Evolutionary conservation across 805 yeast genomes (phyloP), one percentile per base, ranked within the genome.

Genomic region (Ascoidea rubescens): DNA sequence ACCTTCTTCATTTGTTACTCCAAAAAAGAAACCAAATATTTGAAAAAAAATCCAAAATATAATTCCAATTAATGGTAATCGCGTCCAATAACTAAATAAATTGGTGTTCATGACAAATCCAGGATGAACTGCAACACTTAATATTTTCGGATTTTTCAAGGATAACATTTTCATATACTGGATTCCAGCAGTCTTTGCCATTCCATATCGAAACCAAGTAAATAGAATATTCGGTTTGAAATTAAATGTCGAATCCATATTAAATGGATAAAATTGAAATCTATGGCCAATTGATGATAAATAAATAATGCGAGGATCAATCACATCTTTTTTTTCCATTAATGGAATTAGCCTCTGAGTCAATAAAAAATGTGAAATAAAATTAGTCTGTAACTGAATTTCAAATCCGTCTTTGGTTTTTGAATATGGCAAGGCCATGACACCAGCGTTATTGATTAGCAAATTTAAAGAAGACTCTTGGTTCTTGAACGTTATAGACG

Each of bases 81-180:
- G 68, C 1, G 91, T 85, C 81, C 89, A 84, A 62, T 84, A 85
- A 48, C 83, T 71, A 62, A 84, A 84, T 48, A 84, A 64, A 57
- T 83, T 82, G 1, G 96, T 82, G 59, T 81, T 80, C 85, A 87
- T 82, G n/a, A 86, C 87, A 57, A 86, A 74, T 0, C 96, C 96
- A 0, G 96, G 96, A 60, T 87, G 90, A 3, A 86, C 85, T 1
- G 87, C 73, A 44, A 78, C 64, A 53, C 82, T 79, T 45, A 81
- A 63, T 7, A 87, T 71, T 17, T 78, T 72, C 0, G 95, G 93
- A 61, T 85, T 74, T 54, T 80, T 73, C 44, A 78, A 68, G 0
- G 91, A 77, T 28, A 87, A 65, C 63, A 80, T 71, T 58, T 79
- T 79, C 60, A 80, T 75, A 60, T 80, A 77, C 58, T 87, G 96